A percentile compares a stretch with the other conserved stretches of the same genome.
Evolutionary conservation across 2,329 filamentous ascomycete species (phyloP).

Genomic region (Dactylellina sp.): DNA sequence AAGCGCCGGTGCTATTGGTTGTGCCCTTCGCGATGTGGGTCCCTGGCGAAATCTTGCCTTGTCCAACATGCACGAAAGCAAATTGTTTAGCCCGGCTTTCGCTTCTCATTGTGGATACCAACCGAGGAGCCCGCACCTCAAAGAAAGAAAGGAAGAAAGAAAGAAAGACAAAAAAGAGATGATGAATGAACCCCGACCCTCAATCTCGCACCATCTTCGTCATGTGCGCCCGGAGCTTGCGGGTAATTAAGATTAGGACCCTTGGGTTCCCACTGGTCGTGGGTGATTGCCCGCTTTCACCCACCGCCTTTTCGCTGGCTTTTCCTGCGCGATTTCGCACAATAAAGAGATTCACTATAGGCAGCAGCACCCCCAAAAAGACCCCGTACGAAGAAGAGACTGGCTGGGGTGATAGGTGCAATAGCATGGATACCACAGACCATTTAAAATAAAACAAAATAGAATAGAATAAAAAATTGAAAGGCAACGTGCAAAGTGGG

Average conservation of each 20-base stretch:
- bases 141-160: neutral
- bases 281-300: conserved; percentile 34
- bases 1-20: conserved; percentile 49
- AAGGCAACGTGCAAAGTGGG: conserved; percentile 6
- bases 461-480: neutral
- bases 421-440: conserved; percentile 39
- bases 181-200: conserved; percentile 1
- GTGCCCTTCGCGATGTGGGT: conserved; percentile 39
- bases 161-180: neutral
- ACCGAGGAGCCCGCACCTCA: conserved; percentile 30
- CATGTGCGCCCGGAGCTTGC: conserved; percentile 50
- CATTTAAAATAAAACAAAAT: conserved; percentile 18
- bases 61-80: conserved; percentile 57
- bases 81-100: conserved; percentile 52
- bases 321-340: conserved; percentile 46
- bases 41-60: conserved; percentile 54
- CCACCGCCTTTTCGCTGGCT: conserved; percentile 29
- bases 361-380: conserved; percentile 28
- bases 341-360: conserved; percentile 23
- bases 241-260: conserved; percentile 51
- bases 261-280: conserved; percentile 27
- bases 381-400: conserved; percentile 18
- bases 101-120: conserved; percentile 51
- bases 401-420: neutral
- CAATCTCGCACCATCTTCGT: conserved; percentile 49